Evolutionary conservation across 2,329 filamentous ascomycete genomes (phyloP), one percentile per base, ranked within the genome.

Genomic region (Penicillium aurantiogriseum): DNA sequence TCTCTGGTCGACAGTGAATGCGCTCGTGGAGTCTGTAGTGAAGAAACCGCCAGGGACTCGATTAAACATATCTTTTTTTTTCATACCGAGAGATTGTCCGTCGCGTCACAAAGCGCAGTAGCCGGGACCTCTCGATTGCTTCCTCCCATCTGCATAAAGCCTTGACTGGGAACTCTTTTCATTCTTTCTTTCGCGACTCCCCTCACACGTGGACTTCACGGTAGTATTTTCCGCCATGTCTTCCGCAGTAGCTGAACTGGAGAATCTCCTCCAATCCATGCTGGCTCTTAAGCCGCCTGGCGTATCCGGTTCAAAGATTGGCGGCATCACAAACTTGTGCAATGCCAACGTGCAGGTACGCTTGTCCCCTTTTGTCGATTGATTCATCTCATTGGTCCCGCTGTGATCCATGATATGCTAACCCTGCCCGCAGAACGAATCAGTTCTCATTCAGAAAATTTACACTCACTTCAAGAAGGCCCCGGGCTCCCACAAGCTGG

Each of bases 401-500:
- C 8, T 13, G 29, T 52, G 50, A 55, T 21, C 44, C n/a, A 17
- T 31, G 35, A 39, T 23, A 60, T 53, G 60, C 71, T 73, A 69
- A 73, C 64, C 17, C 53, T 55, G 15, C 29, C 63, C 60, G 62
- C 80, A 97, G 94, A 93, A 90, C 77, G 93, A 97, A 80, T 94
- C 91, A 54, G 87, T 92, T 69, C 87, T 99, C 72, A 91, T 97
- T 69, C 92, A 96, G 76, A 97, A 96, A 76, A 89, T 99, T 71
- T 96, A 90, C 79, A 95, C 92, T 65, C 92, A 97, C 73, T 95
- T 97, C 84, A 96, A 95, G 79, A 96, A 94, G 78, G 88, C 92
- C 67, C 91, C 91, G 59, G 87, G 87, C 74, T 96, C 92, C 75
- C 93, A 99, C 85, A 99, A 99, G 80, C 85, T 99, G 77, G 94